phyloP scores from a whole-genome alignment of 2,329 filamentous ascomycete genomes.

The Talaromyces sp. region DNA sequence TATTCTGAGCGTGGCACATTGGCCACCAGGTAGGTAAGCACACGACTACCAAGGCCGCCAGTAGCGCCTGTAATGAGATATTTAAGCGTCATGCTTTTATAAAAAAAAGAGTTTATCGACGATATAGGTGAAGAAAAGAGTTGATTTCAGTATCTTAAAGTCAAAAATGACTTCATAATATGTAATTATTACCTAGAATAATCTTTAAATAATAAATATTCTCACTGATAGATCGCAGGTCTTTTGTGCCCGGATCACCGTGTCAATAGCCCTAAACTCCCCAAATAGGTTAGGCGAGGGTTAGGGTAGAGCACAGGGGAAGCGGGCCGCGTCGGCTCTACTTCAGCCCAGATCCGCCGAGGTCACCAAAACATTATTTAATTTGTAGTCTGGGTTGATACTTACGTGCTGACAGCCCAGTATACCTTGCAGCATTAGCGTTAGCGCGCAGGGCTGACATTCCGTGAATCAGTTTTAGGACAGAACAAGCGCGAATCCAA shows the following conservation, averaged over 20 bases:
- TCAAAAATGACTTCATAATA: background rate
- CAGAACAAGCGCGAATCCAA: too few species aligned
- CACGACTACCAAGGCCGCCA: constrained; percentile 36
- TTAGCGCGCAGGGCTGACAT: background rate
- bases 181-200: background rate
- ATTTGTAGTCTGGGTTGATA: background rate
- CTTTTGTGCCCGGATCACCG: too few species aligned
- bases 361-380: background rate
- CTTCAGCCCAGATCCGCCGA: background rate
- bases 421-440: background rate
- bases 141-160: background rate
- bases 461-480: background rate
- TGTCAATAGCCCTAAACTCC: background rate
- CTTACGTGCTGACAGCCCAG: background rate
- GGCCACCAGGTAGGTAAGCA: constrained; percentile 34
- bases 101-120: background rate
- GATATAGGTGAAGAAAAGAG: background rate
- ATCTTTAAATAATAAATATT: background rate
- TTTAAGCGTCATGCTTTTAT: constrained; percentile 33
- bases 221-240: background rate
- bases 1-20: constrained; percentile 45
- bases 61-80: constrained; percentile 42
- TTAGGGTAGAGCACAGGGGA: background rate
- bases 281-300: background rate
- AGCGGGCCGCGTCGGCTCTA: background rate